These are phyloP conservation scores for Sarocladiaceae sp. DNA, from an alignment of 2,329 filamentous ascomycete genomes.

Conservation along the genomic window DNA sequence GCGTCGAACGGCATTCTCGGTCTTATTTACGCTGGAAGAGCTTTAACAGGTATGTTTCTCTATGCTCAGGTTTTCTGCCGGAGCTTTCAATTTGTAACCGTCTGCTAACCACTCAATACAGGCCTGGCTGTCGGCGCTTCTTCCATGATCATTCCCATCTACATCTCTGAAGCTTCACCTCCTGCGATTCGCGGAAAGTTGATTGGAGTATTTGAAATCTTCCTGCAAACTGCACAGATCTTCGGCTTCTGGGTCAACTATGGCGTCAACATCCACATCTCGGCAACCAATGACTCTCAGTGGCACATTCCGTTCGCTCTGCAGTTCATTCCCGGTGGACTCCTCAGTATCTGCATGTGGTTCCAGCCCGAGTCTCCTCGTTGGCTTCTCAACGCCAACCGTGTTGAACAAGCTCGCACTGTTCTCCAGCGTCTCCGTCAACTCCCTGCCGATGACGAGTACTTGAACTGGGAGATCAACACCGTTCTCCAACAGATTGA, in stretches of 20 bases:
- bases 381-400: constrained; percentile 17
- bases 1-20: constrained; percentile 34
- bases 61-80: too few species aligned
- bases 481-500: constrained; percentile 14
- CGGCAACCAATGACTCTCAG: constrained; percentile 18
- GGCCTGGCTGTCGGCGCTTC: constrained; percentile 47
- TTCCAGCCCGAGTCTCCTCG: constrained; percentile 28
- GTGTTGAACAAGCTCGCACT: constrained; percentile 12
- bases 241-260: constrained; percentile 37
- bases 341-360: constrained; percentile 23
- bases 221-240: constrained; percentile 46
- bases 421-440: constrained; percentile 14
- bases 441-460: constrained; percentile 13
- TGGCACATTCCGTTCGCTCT: constrained; percentile 38
- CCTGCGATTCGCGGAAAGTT: constrained; percentile 47
- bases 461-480: constrained; percentile 13
- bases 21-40: constrained; percentile 53
- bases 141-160: constrained; percentile 51
- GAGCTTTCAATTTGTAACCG: too few species aligned
- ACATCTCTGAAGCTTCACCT: constrained; percentile 53
- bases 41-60: constrained; percentile 28
- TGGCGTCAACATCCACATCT: constrained; percentile 16
- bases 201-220: constrained; percentile 47
- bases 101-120: constrained; percentile 24
- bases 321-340: constrained; percentile 15